Conservation (phyloP, 225 moss, liverwort and hornwort species). For the Asterella californica region DNA sequence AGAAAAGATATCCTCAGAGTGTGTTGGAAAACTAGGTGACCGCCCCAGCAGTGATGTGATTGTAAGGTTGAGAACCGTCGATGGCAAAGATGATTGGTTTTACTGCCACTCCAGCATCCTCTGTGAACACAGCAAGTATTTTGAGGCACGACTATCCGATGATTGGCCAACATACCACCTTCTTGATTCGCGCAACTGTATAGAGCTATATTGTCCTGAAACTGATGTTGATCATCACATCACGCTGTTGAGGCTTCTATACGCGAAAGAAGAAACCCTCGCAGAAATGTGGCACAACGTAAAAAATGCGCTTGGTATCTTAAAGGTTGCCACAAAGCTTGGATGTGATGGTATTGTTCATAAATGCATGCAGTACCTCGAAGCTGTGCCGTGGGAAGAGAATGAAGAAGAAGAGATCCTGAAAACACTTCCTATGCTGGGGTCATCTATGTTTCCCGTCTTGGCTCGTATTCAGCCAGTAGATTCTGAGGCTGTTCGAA, state of each 20-base stretch:
- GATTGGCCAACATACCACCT: conserved; percentile 73
- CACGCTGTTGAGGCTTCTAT: conserved; percentile 65
- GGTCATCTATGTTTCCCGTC: conserved; percentile 56
- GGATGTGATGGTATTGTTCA: conserved; percentile 64
- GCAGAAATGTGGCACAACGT: conserved; percentile 81
- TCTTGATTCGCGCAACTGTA: conserved; percentile 61
- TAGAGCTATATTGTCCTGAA: conserved; percentile 67
- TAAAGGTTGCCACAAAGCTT: conserved; percentile 79
- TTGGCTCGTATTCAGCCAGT: conserved; percentile 82
- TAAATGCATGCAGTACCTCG: conserved; percentile 72
- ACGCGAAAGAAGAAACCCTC: conserved; percentile 55
- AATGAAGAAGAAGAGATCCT: conserved; percentile 83
- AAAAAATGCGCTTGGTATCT: conserved; percentile 69
- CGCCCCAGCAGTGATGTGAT: conserved; percentile 77
- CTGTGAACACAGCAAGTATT: conserved; percentile 58
- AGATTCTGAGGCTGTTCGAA: conserved; percentile 60
- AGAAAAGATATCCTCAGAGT: conserved; percentile 31
- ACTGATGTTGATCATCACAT: conserved; percentile 79
- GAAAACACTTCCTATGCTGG: conserved; percentile 55
- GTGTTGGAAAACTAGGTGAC: conserved; percentile 62
- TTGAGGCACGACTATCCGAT: conserved; percentile 60
- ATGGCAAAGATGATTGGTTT: conserved; percentile 84
- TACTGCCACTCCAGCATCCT: conserved; percentile 62
- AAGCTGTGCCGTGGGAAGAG: conserved; percentile 90
- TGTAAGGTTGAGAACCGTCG: conserved; percentile 59